Evolutionary conservation across 176 grass and related monocot genomes (phyloP), one percentile per base, ranked within the genome.

Genomic region (Metroxylon sagu): DNA sequence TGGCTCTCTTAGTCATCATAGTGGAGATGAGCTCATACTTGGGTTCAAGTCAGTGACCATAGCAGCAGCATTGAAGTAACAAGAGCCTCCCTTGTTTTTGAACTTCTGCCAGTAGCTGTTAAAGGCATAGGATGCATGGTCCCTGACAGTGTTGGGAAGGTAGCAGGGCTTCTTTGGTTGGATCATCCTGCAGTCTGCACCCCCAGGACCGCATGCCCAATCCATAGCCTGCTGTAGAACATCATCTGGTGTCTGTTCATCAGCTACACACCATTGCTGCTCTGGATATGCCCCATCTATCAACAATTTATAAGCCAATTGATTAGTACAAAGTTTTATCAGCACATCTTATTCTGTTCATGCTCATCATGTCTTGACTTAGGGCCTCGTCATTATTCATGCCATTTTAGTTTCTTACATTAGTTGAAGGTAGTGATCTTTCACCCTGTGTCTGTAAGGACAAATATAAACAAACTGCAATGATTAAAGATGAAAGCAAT

Each of bases 41-140:
- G 76, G 85, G 64, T 89, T 57, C 19, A 72, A 49, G 61, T 85
- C 58, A 0, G 69, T 85, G 65, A 89, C 69, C 35, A 83, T 83
- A 52, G 76, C 81, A 57, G 82, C 72, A 25, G 74, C 81, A 68
- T 68, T 69, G 51, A 88, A 85, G 53, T 85, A 81, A 66, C 81
- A 85, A 19, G 85, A 85, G 15, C 68, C 81, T 71, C 75, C 78
- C 35, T 85, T 60, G 31, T 82, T 85, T 65, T 82, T 95, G 65
- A 64, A 83, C 49, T 85, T 95, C 69, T 83, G 79, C 82, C 79
- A 79, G 55, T 83, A 95, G 65, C 72, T 89, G 61, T 95, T 89
- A 61, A 89, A 71, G 52, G 72, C 56, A 28, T 70, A 82, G 48
- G 78, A 85, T 59, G 82, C 75, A 54, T 82, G 72, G 59, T 85